phyloP scores from a whole-genome alignment of 169 alveolate species.

The Plasmodium malariae region DNA sequence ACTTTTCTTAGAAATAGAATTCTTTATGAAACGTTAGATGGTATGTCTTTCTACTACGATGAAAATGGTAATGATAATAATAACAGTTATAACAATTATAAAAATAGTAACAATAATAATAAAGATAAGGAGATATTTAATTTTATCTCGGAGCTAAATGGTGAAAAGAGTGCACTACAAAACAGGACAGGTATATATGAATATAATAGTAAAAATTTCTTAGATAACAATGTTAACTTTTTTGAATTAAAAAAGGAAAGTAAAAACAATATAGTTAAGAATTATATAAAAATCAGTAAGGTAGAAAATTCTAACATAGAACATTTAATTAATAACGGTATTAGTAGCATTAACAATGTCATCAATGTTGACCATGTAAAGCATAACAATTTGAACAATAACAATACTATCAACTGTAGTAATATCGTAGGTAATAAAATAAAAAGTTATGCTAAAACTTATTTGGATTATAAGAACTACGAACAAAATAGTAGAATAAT shows the following conservation, averaged over 20 bases:
- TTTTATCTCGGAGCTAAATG: constrained; percentile 8
- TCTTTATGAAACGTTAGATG: constrained; percentile 60
- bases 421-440: constrained; percentile 9
- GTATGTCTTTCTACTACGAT: constrained; percentile 33
- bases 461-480: constrained; percentile 1
- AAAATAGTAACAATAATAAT: background rate
- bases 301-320: constrained; percentile 39
- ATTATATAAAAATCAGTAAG: constrained; percentile 30
- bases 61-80: constrained; percentile 13
- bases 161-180: constrained; percentile 15
- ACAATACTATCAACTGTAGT: too few relatives aligned
- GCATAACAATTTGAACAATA: background rate
- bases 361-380: constrained; percentile 4
- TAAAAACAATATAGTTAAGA: constrained; percentile 45
- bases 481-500: background rate
- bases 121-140: background rate
- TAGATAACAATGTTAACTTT: constrained; percentile 11
- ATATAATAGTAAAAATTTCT: constrained; percentile 10
- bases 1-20: constrained; percentile 22
- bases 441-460: background rate
- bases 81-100: background rate
- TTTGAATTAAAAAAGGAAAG: constrained; percentile 34
- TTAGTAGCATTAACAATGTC: background rate
- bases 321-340: constrained; percentile 5
- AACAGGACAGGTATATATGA: constrained; percentile 46